Evolutionary conservation across 768 basidiomycete species (phyloP).

Genomic region (Leucogyrophana mollusca): DNA sequence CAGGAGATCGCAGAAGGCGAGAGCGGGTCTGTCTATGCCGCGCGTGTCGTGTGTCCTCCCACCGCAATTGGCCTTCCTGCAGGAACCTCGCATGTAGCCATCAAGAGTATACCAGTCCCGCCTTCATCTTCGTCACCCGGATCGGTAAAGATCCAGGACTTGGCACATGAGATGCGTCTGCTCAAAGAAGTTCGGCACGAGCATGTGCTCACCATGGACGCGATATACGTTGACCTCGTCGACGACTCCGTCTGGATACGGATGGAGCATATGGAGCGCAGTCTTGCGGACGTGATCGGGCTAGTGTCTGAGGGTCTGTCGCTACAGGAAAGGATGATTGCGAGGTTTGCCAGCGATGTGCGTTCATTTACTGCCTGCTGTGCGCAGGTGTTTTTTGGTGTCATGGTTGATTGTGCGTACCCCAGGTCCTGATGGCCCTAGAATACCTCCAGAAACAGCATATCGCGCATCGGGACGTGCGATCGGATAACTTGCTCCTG

Average conservation of each 20-base stretch:
- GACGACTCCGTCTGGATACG: constrained; percentile 71
- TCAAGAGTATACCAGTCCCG: constrained; percentile 69
- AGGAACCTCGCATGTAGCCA: constrained; percentile 56
- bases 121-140: constrained; percentile 36
- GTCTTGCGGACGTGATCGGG: constrained; percentile 76
- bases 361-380: constrained; percentile 27
- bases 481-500: constrained; percentile 80
- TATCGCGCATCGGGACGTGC: constrained; percentile 82
- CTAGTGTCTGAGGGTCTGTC: constrained; percentile 60
- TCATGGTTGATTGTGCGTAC: neutral
- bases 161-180: constrained; percentile 59
- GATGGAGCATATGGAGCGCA: constrained; percentile 90
- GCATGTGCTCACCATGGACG: constrained; percentile 67
- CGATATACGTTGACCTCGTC: constrained; percentile 59
- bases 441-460: constrained; percentile 61
- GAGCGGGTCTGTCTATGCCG: constrained; percentile 66
- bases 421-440: constrained; percentile 67
- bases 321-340: constrained; percentile 68
- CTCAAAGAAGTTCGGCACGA: constrained; percentile 58
- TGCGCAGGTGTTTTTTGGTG: neutral
- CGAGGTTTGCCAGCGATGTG: constrained; percentile 76
- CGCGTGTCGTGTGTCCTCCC: constrained; percentile 25
- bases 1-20: constrained; percentile 85
- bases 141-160: constrained; percentile 60
- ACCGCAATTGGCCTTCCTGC: constrained; percentile 12